Evolutionary conservation across 108 stramenopile species (phyloP), one percentile per base, ranked within the genome.

Genomic region (Conticribra guillardii): DNA sequence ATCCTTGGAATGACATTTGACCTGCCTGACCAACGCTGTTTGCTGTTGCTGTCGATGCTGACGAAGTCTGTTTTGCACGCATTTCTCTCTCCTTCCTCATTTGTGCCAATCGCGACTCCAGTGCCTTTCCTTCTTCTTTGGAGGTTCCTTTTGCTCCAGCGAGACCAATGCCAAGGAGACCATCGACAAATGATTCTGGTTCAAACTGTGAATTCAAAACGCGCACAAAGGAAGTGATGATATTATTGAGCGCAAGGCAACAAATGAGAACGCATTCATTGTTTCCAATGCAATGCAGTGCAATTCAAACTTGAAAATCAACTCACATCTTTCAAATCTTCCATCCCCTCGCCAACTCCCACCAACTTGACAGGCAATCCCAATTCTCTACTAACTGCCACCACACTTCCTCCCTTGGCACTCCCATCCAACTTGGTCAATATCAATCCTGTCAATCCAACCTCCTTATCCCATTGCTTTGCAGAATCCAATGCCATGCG

Each of bases 371-470:
- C 96, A 16, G 97, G 96, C 28, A 98, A 83, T 60, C 87, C 80
- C 33, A 98, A 81, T 55, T 98, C 97, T 45, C 89, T 77, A 54
- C 86, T 93, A 15, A 96, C 84, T 11, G 93, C 90, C 19, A 97
- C 94, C 7, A 97, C 94, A 73, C 93, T 94, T 8, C 97, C 97
- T 32, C 95, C 97, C 41, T 91, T 80, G 15, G 97, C 96, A 67
- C 90, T 93, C 4, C 96, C 96, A 84, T 97, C 97, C 45, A 98
- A 64, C 52, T 98, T 98, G 7, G 97, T 98, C 52, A 98, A 79
- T 41, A 96, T 89, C 64, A 98, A 80, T 17, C 94, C 95, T 22
- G 87, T 87, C 67, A 98, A 80, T 22, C 97, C 97, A 64, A 98
- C 83, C 72, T 97, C 89, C 34, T 83, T 67, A 52, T 91, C 66